Base-by-base conservation (phyloP, 2,329 filamentous ascomycete genomes). In the Xylaria hypoxylon region DNA sequence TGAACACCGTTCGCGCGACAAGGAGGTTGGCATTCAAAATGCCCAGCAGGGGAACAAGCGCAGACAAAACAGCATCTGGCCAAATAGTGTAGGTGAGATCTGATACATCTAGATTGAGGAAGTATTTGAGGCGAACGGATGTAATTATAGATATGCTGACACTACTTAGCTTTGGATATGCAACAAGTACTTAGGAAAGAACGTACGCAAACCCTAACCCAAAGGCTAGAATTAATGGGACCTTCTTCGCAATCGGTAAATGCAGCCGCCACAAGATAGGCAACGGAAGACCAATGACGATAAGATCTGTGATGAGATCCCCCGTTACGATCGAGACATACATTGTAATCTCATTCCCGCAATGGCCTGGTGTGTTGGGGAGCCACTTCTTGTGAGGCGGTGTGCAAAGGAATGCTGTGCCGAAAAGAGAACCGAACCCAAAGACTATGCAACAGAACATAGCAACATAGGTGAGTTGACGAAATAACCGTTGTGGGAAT, bases 21-120 rank as follows among this genome's bases (percentile, higher is more conserved):
- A 72, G 73, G 10, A 75, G 55, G 58, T 70, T 73, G 7, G 73
- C 73, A 33, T 71, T 73, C 31, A 73, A 56, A 44, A 75, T 72
- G 22, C 74, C 74, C 7, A 76, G 64, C 8, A 71, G 40, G 7
- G 71, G 71, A 5, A 73, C 68, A 6, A 73, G 28, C 5, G 65
- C 55, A 13, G 69, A 69, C 6, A 71, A 56, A 3, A 73, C 44
- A 11, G 44, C 63, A 11, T 68, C 48, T 17, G 28, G 31, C 55
- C 65, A 60, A 38, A 72, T 53, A 31, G 33, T 66, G 35, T 67
- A 71, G 11, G 69, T 71, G 8, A 59, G 40, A 59, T 72, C 71
- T 17, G 40, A 42, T 5, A 50, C 19, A 44, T 70, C 70, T 10
- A 73, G 26, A 3, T 65, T 42, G 48, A 73, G 52, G 57, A 70